These are phyloP conservation scores for Stromatinia cepivora DNA, from an alignment of 2,329 filamentous ascomycete species.

Conservation along the genomic window DNA sequence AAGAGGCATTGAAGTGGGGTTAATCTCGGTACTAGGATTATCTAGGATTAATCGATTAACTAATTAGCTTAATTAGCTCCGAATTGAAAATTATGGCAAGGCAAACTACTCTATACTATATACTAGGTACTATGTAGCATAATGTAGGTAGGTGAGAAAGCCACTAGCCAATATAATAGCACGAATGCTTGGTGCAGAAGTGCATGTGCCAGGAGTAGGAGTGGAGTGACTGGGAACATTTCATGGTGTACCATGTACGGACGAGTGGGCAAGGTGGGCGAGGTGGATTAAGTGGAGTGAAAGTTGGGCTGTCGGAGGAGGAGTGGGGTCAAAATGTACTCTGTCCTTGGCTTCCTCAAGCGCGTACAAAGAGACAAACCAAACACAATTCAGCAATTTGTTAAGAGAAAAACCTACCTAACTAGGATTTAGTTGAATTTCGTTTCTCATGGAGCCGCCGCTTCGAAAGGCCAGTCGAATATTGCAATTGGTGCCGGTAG, in stretches of 20 bases:
- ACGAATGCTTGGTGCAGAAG: not conserved
- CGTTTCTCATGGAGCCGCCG: not conserved
- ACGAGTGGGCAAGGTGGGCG: not conserved
- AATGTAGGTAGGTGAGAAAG: not conserved
- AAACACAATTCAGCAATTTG: not conserved
- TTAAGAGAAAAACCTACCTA: not conserved
- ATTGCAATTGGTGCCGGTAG: not conserved
- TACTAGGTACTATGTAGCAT: not conserved
- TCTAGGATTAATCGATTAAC: not conserved
- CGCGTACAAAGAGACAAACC: not conserved
- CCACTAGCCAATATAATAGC: not conserved
- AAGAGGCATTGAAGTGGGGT: slow-evolving; percentile 4
- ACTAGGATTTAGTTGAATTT: not conserved
- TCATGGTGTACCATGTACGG: not conserved
- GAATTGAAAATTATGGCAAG: slow-evolving; percentile 7
- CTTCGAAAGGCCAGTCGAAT: not conserved
- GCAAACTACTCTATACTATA: too few species aligned
- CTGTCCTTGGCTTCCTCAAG: not conserved
- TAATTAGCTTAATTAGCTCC: not conserved
- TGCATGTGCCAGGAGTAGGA: not conserved
- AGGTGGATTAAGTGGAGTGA: slow-evolving; percentile 13
- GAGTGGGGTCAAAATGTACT: not conserved
- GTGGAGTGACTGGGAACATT: not conserved
- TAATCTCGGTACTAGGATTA: not conserved
- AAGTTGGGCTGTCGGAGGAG: slow-evolving; percentile 6